Conservation (phyloP, 148 eudicot genomes). For the Nepenthes gracilis region DNA sequence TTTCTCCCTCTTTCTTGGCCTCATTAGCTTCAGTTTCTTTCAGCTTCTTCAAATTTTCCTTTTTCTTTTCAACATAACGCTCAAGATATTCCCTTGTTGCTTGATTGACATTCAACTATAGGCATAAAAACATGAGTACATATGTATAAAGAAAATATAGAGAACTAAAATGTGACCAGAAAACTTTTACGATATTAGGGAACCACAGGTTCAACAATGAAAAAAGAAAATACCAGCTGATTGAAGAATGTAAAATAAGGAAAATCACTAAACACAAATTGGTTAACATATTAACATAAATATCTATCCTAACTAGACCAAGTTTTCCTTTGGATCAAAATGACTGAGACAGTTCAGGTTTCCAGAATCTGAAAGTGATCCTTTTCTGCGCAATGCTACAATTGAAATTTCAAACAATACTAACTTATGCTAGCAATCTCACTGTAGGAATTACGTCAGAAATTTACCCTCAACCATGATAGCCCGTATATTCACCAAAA, state of each 20-base stretch:
- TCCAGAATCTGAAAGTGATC: no score
- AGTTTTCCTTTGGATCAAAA: not conserved
- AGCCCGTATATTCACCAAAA: no score
- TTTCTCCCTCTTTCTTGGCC: constrained; percentile 40
- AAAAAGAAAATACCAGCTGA: no score
- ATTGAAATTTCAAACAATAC: no score
- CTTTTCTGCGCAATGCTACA: no score
- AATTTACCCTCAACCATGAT: no score
- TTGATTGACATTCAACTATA: constrained; percentile 64
- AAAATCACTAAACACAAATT: not conserved
- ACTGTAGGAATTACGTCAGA: no score
- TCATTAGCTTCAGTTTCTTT: constrained; percentile 39
- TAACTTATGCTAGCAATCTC: no score
- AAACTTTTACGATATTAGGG: not conserved
- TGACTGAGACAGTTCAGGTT: no score
- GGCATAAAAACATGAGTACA: constrained; percentile 1
- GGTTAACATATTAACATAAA: not conserved
- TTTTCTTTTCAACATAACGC: constrained; percentile 72
- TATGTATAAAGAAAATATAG: not conserved
- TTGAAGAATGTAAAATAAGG: not conserved
- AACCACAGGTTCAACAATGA: no score
- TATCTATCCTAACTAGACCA: not conserved
- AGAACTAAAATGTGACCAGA: not conserved
- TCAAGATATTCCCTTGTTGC: constrained; percentile 68
- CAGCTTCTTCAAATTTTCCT: constrained; percentile 29